Base-by-base conservation (phyloP, 441 rosid genomes). In the Erysimum cheiri region DNA sequence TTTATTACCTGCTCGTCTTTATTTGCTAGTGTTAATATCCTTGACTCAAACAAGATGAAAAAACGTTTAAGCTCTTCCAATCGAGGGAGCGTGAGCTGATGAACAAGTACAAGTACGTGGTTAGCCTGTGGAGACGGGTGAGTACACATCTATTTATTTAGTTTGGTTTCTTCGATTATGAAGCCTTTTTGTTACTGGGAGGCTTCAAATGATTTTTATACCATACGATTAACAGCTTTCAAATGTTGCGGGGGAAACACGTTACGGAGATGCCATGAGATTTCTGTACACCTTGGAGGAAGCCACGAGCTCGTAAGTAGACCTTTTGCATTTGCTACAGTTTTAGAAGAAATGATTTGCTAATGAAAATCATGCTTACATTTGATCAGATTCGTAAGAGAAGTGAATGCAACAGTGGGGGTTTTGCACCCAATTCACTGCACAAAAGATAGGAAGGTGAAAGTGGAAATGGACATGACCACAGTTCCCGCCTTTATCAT, bases 121-220 rank as follows among this genome's bases (percentile, higher is more conserved):
- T 91, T 65, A 85, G 96, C 83, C 78, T 89, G 48, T 96, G 98
- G 99, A 91, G 83, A 83, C 88, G 96, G 72, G 99, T 96, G 75
- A 96, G 96, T 80, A 1, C 53, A 40, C 64, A 62, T 53, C 33
- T 48, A 37, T 78, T 32, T 53, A 33, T 66, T 13, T 56, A 56
- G 35, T 57, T 28, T 70, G 4, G 4, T 41, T 63, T 64, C n/a
- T 44, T 39, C 7, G 50, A 26, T 44, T 35, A 41, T 36, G 9
- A 22, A 32, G 11, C 14, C 22, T 43, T 32, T 58, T 22, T 24
- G 28, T 11, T 49, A 24, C 60, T 64, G 70, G 29, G 48, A 68
- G 32, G 57, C 29, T 31, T 49, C 17, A 22, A 22, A 9, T 33
- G 53, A 62, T 72, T 40, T 32, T 48, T 58, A 74, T 24, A 14